Percentiles rank a stretch among this genome's conserved stretches.
phyloP scores from a whole-genome alignment of 805 yeast species.

The Sugiyamaella lignohabitans region DNA sequence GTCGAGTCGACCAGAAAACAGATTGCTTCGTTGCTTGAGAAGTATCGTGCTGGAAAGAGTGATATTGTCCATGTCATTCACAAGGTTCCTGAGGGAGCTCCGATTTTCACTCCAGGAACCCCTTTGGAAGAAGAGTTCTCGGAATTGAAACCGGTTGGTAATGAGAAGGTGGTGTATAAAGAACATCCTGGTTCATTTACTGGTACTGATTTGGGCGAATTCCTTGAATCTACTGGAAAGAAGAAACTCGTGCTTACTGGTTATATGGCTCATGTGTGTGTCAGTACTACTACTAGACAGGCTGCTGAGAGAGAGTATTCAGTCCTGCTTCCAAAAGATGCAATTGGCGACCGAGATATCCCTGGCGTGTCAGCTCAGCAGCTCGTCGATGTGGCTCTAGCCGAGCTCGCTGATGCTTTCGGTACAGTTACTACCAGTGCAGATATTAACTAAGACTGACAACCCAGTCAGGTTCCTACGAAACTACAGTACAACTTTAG shows the following conservation, averaged over 20 bases:
- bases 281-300: conserved; percentile 1
- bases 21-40: conserved; percentile 4
- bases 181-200: background rate
- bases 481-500: too few species aligned
- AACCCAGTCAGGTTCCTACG: too few species aligned
- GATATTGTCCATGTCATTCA: conserved; percentile 3
- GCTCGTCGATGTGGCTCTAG: background rate
- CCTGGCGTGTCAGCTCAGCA: conserved; percentile 1
- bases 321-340: conserved; percentile 1
- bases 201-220: background rate
- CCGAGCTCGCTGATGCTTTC: conserved; percentile 5
- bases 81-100: conserved; percentile 3
- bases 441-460: background rate
- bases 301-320: conserved; percentile 1
- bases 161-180: conserved; percentile 1
- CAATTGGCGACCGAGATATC: conserved; percentile 2
- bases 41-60: conserved; percentile 9
- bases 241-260: background rate
- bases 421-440: background rate
- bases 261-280: conserved; percentile 6
- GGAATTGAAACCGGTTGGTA: conserved; percentile 2
- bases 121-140: background rate
- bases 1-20: background rate
- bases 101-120: conserved; percentile 3
- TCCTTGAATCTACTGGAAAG: background rate